Evolutionary conservation across 2,329 filamentous ascomycete genomes (phyloP), one percentile per base, ranked within the genome.

Genomic region (Amauroascus niger): DNA sequence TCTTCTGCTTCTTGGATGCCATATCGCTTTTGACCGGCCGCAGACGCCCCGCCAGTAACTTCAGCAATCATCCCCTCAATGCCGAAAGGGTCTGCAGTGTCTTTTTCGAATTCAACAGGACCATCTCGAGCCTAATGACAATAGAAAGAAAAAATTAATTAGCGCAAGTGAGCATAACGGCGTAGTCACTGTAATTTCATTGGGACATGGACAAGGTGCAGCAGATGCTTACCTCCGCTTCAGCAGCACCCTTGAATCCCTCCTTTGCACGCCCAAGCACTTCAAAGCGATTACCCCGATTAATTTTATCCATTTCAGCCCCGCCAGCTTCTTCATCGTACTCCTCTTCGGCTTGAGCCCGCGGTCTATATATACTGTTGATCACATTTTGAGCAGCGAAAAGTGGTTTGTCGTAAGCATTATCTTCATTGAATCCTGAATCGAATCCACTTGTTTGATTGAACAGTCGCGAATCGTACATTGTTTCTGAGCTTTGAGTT

Each of bases 381-480:
- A 96, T 88, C 7, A 88, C 91, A 66, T 97, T 91, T 67, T 96
- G 89, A 13, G 93, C 91, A 0, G 90, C 90, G 67, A 98, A 98
- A 6, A 98, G 76, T 18, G 93, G 93, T 72, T 97, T 97, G 69
- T 97, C 93, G 73, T 97, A 98, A 0, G 84, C 83, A 65, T 98
- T 93, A 69, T 98, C 93, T 69, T 98, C 93, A 69, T 98, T 98
- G 78, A 96, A 89, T 0, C 91, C 93, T 50, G 83, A 80, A 61
- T 89, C 85, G 67, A 98, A 94, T 0, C 93, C 93, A 62, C 86
- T 90, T 5, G 83, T 86, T 71, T 95, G 88, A 71, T 97, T 96
- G 73, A 98, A 98, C 28, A 98, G 73, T 39, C 93, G 79, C 1
- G 89, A 94, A 72, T 98, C 93, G 74, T 94, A 98, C 93, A 97